Evolutionary conservation across 2,329 filamentous ascomycete species (phyloP), one percentile per base, ranked within the genome.

Genomic region (Trichophyton schoenleinii): DNA sequence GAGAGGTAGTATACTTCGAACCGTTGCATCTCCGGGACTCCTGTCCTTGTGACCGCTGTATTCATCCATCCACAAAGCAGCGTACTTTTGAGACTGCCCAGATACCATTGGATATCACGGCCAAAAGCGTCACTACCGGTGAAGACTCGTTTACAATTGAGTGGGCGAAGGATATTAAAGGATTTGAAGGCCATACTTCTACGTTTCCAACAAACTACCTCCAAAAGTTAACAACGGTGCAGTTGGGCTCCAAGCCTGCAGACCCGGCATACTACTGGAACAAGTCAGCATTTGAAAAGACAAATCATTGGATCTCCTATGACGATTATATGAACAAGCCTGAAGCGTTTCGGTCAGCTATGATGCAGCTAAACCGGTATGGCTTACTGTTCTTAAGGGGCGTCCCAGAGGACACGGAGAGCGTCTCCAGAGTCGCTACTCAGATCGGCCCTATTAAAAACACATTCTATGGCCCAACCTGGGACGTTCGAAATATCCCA

Each of bases 391-490:
- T 95, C 72, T 73, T 97, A 31, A 83, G 81, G 57, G 81, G 83
- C 63, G 86, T 96, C 4, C 91, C 92, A 0, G 77, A 84, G 8
- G 81, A 82, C 15, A 82, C 87, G 63, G 73, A 79, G 1, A 80
- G 84, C 3, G 87, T 96, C 3, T 80, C 83, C 44, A 75, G 79
- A 22, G 84, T 97, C 62, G 87, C 85, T 1, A 78, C 79, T 3
- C 83, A 85, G 59, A 88, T 97, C 63, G 91, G 91, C 0, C 83
- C 83, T 38, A 76, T 96, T 28, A 87, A 90, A 69, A 85, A 90
- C 67, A 94, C 91, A 6, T 94, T 97, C 70, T 97, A 97, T 73
- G 94, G 94, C 48, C 79, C 81, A 67, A 95, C 90, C 0, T 97
- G 91, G 85, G 88, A 96, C 73, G 92, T 97, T 11, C 83, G 85